Evolutionary conservation across 257 asterid species (phyloP), one percentile per base, ranked within the genome.

Genomic region (Sherardia arvensis): DNA sequence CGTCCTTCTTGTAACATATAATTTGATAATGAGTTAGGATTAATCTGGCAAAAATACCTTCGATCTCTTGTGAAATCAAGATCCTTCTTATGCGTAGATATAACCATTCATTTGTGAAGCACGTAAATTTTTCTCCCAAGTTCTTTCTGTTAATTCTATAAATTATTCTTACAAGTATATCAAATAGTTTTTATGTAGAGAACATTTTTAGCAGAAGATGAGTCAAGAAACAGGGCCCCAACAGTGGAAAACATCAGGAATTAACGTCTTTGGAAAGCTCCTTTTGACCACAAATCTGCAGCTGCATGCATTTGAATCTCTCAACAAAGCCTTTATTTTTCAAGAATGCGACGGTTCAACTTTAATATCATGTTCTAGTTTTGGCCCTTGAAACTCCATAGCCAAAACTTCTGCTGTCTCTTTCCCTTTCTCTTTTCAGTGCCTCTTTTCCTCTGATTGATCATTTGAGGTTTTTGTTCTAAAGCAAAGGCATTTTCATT

Each of bases 181-280:
- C n/a, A n/a, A n/a, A n/a, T n/a, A n/a, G n/a, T n/a, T n/a, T n/a
- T n/a, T n/a, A n/a, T n/a, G n/a, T n/a, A n/a, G n/a, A n/a, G n/a
- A n/a, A n/a, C n/a, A n/a, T n/a, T n/a, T n/a, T n/a, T n/a, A n/a
- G n/a, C n/a, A n/a, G n/a, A n/a, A 36, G n/a, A 40, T 12, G 48
- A 14, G 48, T 11, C 14, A n/a, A 48, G n/a, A 48, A 23, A n/a
- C 48, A 14, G 18, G 53, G 70, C 34, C 62, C 53, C 77, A 71
- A 71, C 80, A 49, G 53, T 65, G 72, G 66, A 72, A 69, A 30
- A 54, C 64, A 64, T 69, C 20, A 22, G 40, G 56, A 60, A 22
- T 34, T 54, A 60, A 72, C 27, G 66, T 69, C 70, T 72, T 76
- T 61, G n/a, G 64, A 76, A 66, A 48, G 57, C 68, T 61, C 62